Percentiles rank a stretch among this genome's conserved stretches.
phyloP scores from a whole-genome alignment of 139 green algal species.

The Auxenochlorella pyrenoidosa region DNA sequence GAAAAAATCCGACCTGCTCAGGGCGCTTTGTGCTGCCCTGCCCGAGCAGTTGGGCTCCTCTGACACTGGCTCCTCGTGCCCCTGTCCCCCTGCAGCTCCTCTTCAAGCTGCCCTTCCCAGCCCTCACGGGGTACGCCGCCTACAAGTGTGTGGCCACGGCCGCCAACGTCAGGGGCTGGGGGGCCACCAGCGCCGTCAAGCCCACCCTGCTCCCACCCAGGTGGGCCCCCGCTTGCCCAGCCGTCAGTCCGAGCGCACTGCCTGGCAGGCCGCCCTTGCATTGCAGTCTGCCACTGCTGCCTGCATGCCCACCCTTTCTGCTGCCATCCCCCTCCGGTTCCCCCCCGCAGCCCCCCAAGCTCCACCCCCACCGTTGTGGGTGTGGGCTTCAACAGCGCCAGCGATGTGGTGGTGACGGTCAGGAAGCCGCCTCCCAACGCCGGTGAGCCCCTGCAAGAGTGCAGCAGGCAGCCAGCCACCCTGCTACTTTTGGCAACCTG shows the following conservation, averaged over 20 bases:
- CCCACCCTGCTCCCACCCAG: not conserved
- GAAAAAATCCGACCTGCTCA: no score
- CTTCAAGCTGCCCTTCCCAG: not conserved
- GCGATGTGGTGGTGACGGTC: no score
- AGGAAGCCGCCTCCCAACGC: no score
- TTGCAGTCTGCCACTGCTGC: not conserved
- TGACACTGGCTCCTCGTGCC: no score
- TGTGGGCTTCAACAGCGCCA: no score
- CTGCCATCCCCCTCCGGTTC: not conserved
- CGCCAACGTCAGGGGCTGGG: not conserved
- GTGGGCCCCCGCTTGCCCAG: not conserved
- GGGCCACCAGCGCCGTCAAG: not conserved
- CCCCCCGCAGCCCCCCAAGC: no score
- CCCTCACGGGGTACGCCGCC: not conserved
- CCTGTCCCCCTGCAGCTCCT: not conserved
- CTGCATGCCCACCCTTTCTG: not conserved
- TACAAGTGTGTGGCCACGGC: not conserved
- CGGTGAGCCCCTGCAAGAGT: no score
- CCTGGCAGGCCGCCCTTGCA: not conserved
- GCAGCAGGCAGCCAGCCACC: not conserved
- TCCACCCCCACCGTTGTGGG: no score
- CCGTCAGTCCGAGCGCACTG: no score
- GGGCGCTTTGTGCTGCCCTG: no score
- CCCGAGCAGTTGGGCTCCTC: no score
- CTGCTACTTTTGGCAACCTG: not conserved